Evolutionary conservation across 169 alveolate species (phyloP), one percentile per base, ranked within the genome.

Genomic region (Toxoplasma gondii): DNA sequence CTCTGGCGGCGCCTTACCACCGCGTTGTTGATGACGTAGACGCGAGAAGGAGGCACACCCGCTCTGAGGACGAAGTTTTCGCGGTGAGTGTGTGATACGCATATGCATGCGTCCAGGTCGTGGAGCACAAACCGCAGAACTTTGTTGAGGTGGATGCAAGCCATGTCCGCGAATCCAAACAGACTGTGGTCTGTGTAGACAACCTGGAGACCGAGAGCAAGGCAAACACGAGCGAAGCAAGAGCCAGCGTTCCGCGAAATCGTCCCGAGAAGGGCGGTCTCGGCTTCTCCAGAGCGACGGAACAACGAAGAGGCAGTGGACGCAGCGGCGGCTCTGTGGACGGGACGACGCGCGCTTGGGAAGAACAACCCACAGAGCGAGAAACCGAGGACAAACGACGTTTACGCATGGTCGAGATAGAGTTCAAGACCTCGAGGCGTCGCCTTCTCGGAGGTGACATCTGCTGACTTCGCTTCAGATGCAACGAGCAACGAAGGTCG

Each of bases 101-200:
- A 96, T 88, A 98, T 97, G 87, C 98, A 97, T 86, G 98, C 98
- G 96, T 98, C 99, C 31, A 97, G 92, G 91, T 98, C 99, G 44
- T 97, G 91, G 78, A 98, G 96, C 81, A 96, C 91, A 92, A 93
- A 91, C 43, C 58, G 74, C 34, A 98, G 87, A 58, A 98, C 97
- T 96, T 98, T 98, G 94, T 98, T 98, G 34, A 98, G 96, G 94
- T 98, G 99, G n/a, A 99, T 98, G 91, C 99, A 98, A 41, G 99
- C 99, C 24, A 98, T 96, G 94, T 98, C 99, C 34, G 99, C 97
- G 93, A 99, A 98, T 69, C 99, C 99, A 96, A 98, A 99, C 91
- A 99, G 97, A n/a, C 99, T 98, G 97, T 99, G 99, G 95, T 99
- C 99, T 24, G 99, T 99, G 96, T 98, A 99, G 38, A 99, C 99